These are phyloP conservation scores for Nowakowskiella sp. DNA, from an alignment of 192 early-diverging fungal species.

Conservation along the genomic window DNA sequence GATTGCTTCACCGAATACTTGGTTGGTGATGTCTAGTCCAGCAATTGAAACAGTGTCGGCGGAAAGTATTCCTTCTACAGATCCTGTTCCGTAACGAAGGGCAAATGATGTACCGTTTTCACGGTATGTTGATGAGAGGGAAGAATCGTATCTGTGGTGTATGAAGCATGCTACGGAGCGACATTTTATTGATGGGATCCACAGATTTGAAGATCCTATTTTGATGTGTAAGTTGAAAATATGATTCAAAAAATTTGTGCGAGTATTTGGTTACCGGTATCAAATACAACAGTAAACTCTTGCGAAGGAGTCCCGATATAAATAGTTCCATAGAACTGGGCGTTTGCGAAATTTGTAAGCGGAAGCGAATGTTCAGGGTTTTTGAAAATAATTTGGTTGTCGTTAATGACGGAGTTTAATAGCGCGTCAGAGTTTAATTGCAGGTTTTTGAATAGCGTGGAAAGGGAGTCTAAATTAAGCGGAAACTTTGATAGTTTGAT, in stretches of 20 bases:
- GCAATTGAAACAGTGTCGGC: constrained; percentile 69
- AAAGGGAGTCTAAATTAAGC: no score
- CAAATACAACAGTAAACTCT: constrained; percentile 85
- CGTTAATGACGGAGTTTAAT: no score
- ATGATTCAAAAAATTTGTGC: constrained; percentile 5
- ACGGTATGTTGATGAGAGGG: constrained; percentile 67
- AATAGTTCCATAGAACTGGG: constrained; percentile 93
- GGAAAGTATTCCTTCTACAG: constrained; percentile 85
- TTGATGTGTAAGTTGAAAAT: background rate
- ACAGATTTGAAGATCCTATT: constrained; percentile 88
- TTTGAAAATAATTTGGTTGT: no score
- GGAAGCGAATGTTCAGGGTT: constrained; percentile 42
- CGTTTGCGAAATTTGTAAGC: constrained; percentile 89
- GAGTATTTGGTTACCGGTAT: constrained; percentile 70
- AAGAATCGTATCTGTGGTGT: constrained; percentile 79
- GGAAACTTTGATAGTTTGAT: no score
- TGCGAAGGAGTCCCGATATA: constrained; percentile 77
- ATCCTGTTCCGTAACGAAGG: constrained; percentile 88
- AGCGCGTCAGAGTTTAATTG: no score
- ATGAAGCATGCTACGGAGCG: constrained; percentile 92
- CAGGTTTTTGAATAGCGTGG: no score
- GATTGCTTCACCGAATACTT: constrained; percentile 92
- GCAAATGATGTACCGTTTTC: constrained; percentile 92
- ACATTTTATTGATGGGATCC: constrained; percentile 94
- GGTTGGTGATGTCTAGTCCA: constrained; percentile 55